Base-by-base conservation (phyloP, 208 protist genomes). In the Naegleria fowleri region DNA sequence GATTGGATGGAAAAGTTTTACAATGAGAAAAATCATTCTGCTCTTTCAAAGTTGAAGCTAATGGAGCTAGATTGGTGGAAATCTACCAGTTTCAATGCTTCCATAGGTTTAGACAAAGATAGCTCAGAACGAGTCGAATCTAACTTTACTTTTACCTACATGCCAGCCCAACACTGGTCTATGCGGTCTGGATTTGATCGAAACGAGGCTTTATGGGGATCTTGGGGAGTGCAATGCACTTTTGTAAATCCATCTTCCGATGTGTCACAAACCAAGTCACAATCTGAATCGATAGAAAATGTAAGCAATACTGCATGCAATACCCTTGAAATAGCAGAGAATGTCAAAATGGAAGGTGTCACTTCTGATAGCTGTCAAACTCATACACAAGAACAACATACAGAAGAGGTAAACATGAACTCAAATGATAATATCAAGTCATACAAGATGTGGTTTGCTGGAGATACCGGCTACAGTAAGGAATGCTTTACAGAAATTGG, bases 141-240 rank as follows among this genome's bases (percentile, higher is more conserved):
- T 48, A 41, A 36, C 19, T 2, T 92, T 22, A 40, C 41, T 0
- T 51, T 92, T 43, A 83, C 59, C 6, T 75, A 51, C 5, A 22
- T 91, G 1, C 95, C 95, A 29, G 93, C 93, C 36, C 93, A 96
- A 92, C 95, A 97, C 93, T 96, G 93, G 93, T 91, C 92, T 15
- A 92, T 92, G 90, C 93, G 92, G 88, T 90, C 79, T 88, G 0
- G 90, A 0, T 91, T 91, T n/a, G 96, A 97, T 89, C 88, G 79
- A 79, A 95, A 97, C 90, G 33, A 93, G 13, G 87, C 88, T 39
- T 90, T 97, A 29, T 97, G 96, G 95, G 94, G 95, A 48, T 93
- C 93, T 29, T 97, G 94, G 93, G 91, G 91, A 16, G 88, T 97
- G 9, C 13, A 67, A 16, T 67, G 11, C 13, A 15, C 1, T 29